phyloP scores from a whole-genome alignment of 2,329 filamentous ascomycete genomes.

The Hymenoscyphus albidus region DNA sequence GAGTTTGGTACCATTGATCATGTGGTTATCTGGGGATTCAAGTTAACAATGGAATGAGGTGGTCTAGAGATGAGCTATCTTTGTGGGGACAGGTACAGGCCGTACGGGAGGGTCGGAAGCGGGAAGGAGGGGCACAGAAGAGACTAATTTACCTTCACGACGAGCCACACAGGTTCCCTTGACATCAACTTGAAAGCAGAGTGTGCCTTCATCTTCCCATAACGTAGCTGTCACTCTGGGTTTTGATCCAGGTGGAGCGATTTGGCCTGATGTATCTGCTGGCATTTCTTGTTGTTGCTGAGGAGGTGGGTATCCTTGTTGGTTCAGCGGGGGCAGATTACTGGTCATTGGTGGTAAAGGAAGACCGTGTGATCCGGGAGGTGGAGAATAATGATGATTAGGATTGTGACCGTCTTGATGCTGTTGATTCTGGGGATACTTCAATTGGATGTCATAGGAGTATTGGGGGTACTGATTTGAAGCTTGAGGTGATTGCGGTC shows the following conservation, averaged over 20 bases:
- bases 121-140: neutral
- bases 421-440: conserved; percentile 22
- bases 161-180: conserved; percentile 92
- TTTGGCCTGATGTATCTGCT: conserved; percentile 76
- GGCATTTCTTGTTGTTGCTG: conserved; percentile 18
- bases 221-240: conserved; percentile 93
- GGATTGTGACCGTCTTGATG: conserved; percentile 11
- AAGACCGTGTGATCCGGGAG: conserved; percentile 12
- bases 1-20: conserved; percentile 97
- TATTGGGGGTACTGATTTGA: conserved; percentile 25
- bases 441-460: conserved; percentile 27
- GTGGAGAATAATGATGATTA: conserved; percentile 18
- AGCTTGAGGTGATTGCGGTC: conserved; percentile 17
- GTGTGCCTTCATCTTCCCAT: conserved; percentile 95
- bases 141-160: conserved; percentile 66
- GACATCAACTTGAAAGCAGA: conserved; percentile 96
- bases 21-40: conserved; percentile 76
- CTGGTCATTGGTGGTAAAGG: conserved; percentile 25
- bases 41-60: neutral
- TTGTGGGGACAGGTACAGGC: neutral
- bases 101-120: conserved; percentile 3
- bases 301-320: conserved; percentile 7
- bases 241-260: conserved; percentile 89
- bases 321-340: conserved; percentile 10
- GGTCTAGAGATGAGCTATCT: neutral